Evolutionary conservation across 345 rosid genomes (phyloP).

Genomic region (Corymbia maculata): DNA sequence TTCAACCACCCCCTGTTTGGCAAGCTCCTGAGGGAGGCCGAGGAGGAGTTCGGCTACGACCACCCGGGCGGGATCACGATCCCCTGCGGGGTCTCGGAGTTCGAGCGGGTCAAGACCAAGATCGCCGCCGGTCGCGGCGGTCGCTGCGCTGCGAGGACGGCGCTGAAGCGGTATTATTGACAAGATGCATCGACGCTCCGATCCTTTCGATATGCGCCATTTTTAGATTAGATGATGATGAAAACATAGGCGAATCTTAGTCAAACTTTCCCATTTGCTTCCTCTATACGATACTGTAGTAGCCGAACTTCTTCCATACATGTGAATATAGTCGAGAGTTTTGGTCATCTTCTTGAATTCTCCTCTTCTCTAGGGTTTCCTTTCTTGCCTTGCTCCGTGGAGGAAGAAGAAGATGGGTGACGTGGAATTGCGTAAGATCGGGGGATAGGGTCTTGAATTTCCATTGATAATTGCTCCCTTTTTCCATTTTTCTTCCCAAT

Average conservation of each 20-base stretch:
- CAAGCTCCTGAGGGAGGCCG: constrained; percentile 62
- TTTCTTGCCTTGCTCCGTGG: not conserved
- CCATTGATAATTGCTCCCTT: not conserved
- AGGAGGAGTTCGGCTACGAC: constrained; percentile 69
- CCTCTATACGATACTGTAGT: not conserved
- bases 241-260: not conserved
- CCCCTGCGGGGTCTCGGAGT: constrained; percentile 80
- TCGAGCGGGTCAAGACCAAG: constrained; percentile 66
- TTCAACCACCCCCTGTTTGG: constrained; percentile 91
- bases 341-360: not conserved
- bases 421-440: not conserved
- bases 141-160: not conserved
- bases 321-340: not conserved
- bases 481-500: not conserved
- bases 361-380: not conserved
- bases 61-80: constrained; percentile 88
- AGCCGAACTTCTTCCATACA: not conserved
- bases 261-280: not conserved
- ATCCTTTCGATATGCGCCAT: not conserved
- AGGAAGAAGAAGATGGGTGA: not conserved
- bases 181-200: not conserved
- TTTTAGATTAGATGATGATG: not conserved
- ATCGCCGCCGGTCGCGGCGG: constrained; percentile 43
- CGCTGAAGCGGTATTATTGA: not conserved
- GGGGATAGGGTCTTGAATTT: not conserved